Evolutionary conservation across 768 basidiomycete genomes (phyloP), one percentile per base, ranked within the genome.

Genomic region (Mycena latifolia): DNA sequence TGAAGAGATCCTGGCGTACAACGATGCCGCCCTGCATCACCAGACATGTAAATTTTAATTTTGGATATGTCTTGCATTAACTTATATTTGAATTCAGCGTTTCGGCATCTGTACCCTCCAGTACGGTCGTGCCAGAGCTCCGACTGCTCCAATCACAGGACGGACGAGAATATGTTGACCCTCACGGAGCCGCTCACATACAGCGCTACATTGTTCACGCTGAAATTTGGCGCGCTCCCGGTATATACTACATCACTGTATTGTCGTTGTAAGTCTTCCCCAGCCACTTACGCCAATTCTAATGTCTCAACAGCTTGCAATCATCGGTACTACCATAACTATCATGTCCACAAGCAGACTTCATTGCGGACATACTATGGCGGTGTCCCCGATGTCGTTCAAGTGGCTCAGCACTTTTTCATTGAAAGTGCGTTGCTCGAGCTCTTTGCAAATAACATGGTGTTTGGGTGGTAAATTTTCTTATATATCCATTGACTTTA

Each of bases 391-490:
- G 33, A 52, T 18, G 29, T 51, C 2, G 51, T 70, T 24, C 65
- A 70, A 37, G 70, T 58, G 2, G 67, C 63, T 17, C 45, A 61
- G 37, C 63, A 68, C 22, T 68, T 65, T 25, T 70, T 63, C 28
- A 53, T 70, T 39, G 69, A 70, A 41, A 59, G 51, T 52, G 41
- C 65, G n/a, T n/a, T 66, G 17, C 35, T 70, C 7, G 69, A 70
- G 29, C 53, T 70, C 17, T 66, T 66, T 46, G 61, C 69, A 29
- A 55, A 48, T 37, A 45, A 18, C 18, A 63, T 62, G 57, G 61
- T 67, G 20, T 67, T 66, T 20, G 57, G 57, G 2, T 59, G 57
- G 57, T 57, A 47, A 22, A 29, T 46, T 31, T 37, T 22, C 15
- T 15, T 12, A 11, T 10, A 27, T 27, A 41, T n/a, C 11, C 15